Evolutionary conservation across 2,329 filamentous ascomycete genomes (phyloP), one percentile per base, ranked within the genome.

Genomic region (Ceratocystis destructans): DNA sequence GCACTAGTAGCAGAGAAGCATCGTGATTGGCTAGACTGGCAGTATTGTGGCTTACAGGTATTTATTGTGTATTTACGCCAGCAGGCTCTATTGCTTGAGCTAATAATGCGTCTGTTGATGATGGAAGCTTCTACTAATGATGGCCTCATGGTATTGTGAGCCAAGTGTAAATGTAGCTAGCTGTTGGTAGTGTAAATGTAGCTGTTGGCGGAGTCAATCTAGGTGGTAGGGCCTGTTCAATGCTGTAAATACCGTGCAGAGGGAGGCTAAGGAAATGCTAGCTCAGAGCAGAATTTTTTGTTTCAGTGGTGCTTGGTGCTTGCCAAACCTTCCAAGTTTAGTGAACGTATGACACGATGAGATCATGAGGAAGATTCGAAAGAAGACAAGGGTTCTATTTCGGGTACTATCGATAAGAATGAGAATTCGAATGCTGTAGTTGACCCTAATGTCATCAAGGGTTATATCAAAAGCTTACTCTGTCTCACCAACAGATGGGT

Each of bases 1-100:
- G 69, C 66, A 12, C 74, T 65, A 2, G 82, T 82, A 7, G 75
- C 75, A 5, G 82, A 82, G 71, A 87, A 83, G 69, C 69, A 71
- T 70, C 79, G 76, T 41, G 37, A 41, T 44, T 63, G 66, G 59
- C 20, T n/a, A 31, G 25, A 31, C 3, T 59, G 55, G 31, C 31
- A 8, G 15, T 33, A 31, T 33, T 59, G n/a, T 28, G 28, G 55
- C 17, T 20, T 17, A 33, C 1, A 31, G 55, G 17, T 15, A 25
- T 59, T 20, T 20, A 31, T 4, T 20, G 28, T 22, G 55, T n/a
- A 37, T 37, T 10, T 59, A 31, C 28, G 17, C 55, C 55, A n/a
- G 55, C 31, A 59, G 33, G 28, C 55, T 10, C 1, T 28, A 12
- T 59, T 37, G 15, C 28, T 37, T n/a, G 28, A 37, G 55, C 55